Evolutionary conservation across 305 asterid genomes (phyloP).

Genomic region (Fraxinus dipetala): DNA sequence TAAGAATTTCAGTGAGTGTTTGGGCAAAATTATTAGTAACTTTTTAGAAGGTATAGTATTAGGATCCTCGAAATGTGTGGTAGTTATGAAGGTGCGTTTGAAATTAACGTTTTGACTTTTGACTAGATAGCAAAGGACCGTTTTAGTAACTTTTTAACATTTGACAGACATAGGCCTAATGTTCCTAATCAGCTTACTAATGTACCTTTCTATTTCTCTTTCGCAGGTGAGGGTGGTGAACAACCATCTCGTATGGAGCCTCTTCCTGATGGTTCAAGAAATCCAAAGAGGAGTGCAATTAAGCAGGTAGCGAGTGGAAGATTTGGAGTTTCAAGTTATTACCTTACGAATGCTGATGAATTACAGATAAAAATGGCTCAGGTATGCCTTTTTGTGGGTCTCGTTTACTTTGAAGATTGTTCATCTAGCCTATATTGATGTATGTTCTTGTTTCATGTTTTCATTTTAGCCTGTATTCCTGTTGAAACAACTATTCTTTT

Average conservation of each 20-base stretch:
- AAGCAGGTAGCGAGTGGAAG: slow-evolving; percentile 99
- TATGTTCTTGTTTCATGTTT: slow-evolving; percentile 16
- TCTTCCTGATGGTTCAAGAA: slow-evolving; percentile 80
- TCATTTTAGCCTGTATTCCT: slow-evolving; percentile 27
- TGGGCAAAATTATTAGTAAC: background rate
- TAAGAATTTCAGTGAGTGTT: background rate
- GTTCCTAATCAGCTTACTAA: background rate
- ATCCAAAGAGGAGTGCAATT: slow-evolving; percentile 92
- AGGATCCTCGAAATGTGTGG: background rate
- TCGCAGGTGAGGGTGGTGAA: slow-evolving; percentile 95
- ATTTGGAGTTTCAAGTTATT: slow-evolving; percentile 96
- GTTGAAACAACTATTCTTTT: slow-evolving; percentile 35
- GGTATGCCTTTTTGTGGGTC: slow-evolving; percentile 41
- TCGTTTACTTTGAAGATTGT: slow-evolving; percentile 5
- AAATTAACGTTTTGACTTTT: background rate
- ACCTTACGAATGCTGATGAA: slow-evolving; percentile 95
- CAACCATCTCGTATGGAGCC: slow-evolving; percentile 98
- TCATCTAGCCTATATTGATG: slow-evolving; percentile 15
- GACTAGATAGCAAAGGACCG: background rate
- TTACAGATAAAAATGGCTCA: slow-evolving; percentile 98
- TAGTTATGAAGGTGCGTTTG: background rate
- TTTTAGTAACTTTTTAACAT: background rate
- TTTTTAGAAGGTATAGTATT: background rate
- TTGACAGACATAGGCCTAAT: background rate
- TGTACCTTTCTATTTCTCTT: background rate